Percentiles rank a stretch among this genome's conserved stretches.
Conservation (phyloP, 2,329 filamentous ascomycete species). For the Knufia fluminis region DNA sequence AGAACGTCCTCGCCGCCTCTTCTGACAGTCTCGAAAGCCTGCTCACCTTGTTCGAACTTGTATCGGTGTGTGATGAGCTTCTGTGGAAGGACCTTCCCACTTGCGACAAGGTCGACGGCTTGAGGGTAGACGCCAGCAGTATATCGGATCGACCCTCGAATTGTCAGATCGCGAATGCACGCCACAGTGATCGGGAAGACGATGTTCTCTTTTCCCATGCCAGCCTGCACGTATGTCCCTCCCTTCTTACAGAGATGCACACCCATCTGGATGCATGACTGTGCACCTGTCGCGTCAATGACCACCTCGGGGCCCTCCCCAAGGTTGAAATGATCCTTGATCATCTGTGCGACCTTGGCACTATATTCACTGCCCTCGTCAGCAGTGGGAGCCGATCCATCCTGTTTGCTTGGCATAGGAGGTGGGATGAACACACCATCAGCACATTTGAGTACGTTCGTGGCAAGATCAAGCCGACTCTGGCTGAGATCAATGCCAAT, state of each 20-base stretch:
- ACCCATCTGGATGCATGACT: conserved; percentile 41
- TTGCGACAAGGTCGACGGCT: conserved; percentile 42
- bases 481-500: conserved; percentile 40
- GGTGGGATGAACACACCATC: conserved; percentile 36
- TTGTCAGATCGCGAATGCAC: conserved; percentile 40
- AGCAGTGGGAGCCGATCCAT: background rate
- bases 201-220: conserved; percentile 44
- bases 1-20: conserved; percentile 31
- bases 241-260: conserved; percentile 38
- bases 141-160: conserved; percentile 46
- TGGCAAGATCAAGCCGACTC: conserved; percentile 35
- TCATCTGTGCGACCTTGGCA: conserved; percentile 31
- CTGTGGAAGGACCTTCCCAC: conserved; percentile 35
- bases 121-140: conserved; percentile 41
- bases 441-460: conserved; percentile 32
- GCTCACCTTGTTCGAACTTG: conserved; percentile 38
- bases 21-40: conserved; percentile 41
- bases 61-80: conserved; percentile 33
- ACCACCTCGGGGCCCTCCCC: conserved; percentile 42
- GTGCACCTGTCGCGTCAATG: conserved; percentile 41
- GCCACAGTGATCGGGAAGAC: conserved; percentile 43
- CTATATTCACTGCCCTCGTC: conserved; percentile 31
- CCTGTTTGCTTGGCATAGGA: conserved; percentile 18
- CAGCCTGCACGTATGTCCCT: conserved; percentile 44
- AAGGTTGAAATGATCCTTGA: conserved; percentile 33